These are phyloP conservation scores for Exobasidium rhododendri DNA, from an alignment of 1,284 basidiomycete species.

Conservation along the genomic window DNA sequence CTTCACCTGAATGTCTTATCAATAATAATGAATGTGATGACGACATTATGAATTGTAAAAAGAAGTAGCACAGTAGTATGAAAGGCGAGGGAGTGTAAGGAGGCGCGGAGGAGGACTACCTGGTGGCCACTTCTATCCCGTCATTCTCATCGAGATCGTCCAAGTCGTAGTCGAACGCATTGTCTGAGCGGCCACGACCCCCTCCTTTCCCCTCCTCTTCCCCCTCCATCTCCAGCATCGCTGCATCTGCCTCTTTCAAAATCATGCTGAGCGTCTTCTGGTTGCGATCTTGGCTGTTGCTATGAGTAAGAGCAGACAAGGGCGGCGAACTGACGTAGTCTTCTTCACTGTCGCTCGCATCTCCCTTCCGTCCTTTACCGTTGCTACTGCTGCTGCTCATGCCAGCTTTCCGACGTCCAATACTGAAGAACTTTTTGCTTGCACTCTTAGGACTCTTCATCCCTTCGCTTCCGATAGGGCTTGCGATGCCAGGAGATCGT, in stretches of 20 bases:
- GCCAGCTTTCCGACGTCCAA: neutral
- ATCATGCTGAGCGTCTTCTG: slow-evolving; percentile 22
- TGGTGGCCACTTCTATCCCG: slow-evolving; percentile 2
- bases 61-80: neutral
- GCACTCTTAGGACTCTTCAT: neutral
- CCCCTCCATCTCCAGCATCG: slow-evolving; percentile 12
- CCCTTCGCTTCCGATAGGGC: neutral
- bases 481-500: neutral
- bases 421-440: neutral
- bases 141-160: slow-evolving; percentile 5
- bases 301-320: neutral
- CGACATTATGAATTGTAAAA: neutral
- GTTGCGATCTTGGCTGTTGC: slow-evolving; percentile 7
- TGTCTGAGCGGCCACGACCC: neutral
- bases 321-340: too few relatives aligned
- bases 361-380: neutral
- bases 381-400: neutral
- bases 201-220: slow-evolving; percentile 3
- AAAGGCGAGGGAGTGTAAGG: too few relatives aligned
- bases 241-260: slow-evolving; percentile 21
- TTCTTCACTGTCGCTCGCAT: slow-evolving; percentile 1
- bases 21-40: neutral
- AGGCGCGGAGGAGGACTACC: neutral
- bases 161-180: neutral
- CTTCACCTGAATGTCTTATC: slow-evolving; percentile 27